A percentile compares a stretch with the other conserved stretches of the same genome.
Conservation (phyloP, 257 asterid genomes). For the Capsicum pubescens region DNA sequence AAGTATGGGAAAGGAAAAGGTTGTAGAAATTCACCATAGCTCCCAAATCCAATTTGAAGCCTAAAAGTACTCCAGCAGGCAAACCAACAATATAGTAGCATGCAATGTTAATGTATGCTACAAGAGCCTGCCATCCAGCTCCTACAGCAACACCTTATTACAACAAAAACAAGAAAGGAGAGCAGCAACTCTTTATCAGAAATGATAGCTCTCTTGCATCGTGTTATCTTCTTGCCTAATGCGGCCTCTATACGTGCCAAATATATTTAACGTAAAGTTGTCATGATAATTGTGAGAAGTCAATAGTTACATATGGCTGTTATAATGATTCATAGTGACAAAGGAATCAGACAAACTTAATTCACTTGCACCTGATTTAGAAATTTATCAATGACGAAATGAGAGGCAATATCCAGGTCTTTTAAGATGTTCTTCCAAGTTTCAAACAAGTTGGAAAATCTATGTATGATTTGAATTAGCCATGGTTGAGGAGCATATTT, state of each 20-base stretch:
- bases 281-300: neutral
- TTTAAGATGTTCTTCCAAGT: neutral
- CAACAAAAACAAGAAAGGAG: neutral
- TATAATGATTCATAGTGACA: neutral
- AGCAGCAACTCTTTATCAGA: neutral
- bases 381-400: no score
- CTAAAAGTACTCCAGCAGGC: constrained; percentile 73
- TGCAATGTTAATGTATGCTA: constrained; percentile 74
- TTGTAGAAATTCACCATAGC: constrained; percentile 47
- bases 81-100: constrained; percentile 78
- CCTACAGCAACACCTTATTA: constrained; percentile 91
- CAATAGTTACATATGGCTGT: neutral
- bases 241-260: neutral
- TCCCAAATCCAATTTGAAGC: constrained; percentile 61
- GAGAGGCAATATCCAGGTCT: neutral
- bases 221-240: neutral
- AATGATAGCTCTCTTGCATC: neutral
- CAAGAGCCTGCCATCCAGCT: constrained; percentile 90
- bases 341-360: neutral
- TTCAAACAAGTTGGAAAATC: neutral
- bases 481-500: neutral
- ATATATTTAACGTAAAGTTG: no score
- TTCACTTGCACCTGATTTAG: neutral
- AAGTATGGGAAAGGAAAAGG: neutral
- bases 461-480: neutral